These are phyloP conservation scores for Straminergon stramineum DNA, from an alignment of 225 moss, liverwort and hornwort genomes.

Conservation along the genomic window DNA sequence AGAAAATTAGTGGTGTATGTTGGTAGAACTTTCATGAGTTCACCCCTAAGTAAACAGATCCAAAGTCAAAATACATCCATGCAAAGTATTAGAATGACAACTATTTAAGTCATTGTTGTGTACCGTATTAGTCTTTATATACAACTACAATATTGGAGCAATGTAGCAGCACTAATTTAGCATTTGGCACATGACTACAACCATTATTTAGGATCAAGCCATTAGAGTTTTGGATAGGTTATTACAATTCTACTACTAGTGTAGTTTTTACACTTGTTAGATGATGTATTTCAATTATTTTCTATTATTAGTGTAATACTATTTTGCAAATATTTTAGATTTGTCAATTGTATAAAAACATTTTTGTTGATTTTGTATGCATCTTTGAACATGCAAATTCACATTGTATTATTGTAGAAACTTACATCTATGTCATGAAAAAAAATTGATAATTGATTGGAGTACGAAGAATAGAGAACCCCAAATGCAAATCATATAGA, in stretches of 20 bases:
- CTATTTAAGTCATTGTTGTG: background rate
- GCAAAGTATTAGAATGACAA: background rate
- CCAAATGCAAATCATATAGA: background rate
- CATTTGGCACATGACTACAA: background rate
- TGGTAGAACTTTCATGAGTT: background rate
- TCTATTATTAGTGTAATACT: background rate
- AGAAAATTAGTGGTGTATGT: background rate
- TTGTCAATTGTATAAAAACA: fast-evolving
- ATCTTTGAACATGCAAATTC: background rate
- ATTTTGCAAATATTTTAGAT: background rate
- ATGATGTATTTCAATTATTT: too few relatives aligned
- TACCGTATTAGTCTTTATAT: background rate
- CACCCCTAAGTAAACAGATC: fast-evolving
- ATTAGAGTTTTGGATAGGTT: background rate
- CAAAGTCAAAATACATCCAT: background rate
- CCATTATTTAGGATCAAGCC: background rate
- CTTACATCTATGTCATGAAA: background rate
- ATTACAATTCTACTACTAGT: background rate
- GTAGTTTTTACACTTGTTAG: background rate
- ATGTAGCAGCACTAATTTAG: background rate
- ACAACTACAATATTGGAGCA: background rate
- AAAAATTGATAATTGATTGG: background rate
- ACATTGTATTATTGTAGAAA: background rate
- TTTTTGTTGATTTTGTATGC: background rate
- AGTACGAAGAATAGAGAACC: too few relatives aligned